Conservation (phyloP, 768 basidiomycete genomes). For the Roridomyces roridus region DNA sequence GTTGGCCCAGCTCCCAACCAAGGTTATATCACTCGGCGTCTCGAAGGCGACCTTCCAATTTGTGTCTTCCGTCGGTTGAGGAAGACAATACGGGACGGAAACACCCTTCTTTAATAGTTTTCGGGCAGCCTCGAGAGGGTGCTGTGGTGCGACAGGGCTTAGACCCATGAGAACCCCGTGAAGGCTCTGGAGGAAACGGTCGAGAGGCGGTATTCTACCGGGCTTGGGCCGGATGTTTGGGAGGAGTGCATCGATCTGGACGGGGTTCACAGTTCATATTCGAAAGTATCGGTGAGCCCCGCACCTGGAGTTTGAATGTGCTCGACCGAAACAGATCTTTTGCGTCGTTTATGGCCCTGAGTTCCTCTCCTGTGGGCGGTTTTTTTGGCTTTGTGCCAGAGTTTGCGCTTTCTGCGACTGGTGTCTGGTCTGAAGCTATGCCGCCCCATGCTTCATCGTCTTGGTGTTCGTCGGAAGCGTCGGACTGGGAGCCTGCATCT, state of each 20-base stretch:
- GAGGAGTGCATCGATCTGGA: slow-evolving; percentile 79
- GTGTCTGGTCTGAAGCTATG: slow-evolving; percentile 8
- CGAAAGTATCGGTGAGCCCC: slow-evolving; percentile 4
- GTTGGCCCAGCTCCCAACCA: slow-evolving; percentile 90
- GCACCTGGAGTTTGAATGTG: slow-evolving; percentile 85
- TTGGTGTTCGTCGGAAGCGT: slow-evolving; percentile 70
- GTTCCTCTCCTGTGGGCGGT: slow-evolving; percentile 73
- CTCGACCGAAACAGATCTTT: slow-evolving; percentile 76
- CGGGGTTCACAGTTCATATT: background rate
- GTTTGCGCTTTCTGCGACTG: background rate
- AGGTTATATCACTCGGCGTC: slow-evolving; percentile 72
- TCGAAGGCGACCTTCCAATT: slow-evolving; percentile 92
- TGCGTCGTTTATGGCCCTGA: slow-evolving; percentile 75
- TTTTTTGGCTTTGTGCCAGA: slow-evolving; percentile 44
- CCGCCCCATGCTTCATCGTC: slow-evolving; percentile 69
- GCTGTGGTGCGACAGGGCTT: slow-evolving; percentile 59
- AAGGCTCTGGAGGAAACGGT: slow-evolving; percentile 70
- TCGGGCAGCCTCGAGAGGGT: slow-evolving; percentile 71
- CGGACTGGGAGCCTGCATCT: slow-evolving; percentile 5
- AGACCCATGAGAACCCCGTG: slow-evolving; percentile 69
- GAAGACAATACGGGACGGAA: slow-evolving; percentile 71
- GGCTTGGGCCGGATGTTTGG: slow-evolving; percentile 76
- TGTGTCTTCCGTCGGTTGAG: slow-evolving; percentile 75
- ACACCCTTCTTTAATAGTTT: slow-evolving; percentile 58
- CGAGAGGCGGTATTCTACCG: slow-evolving; percentile 60